A percentile compares a stretch with the other conserved stretches of the same genome.
phyloP scores from a whole-genome alignment of 2,329 filamentous ascomycete genomes.

The Aspergillus candidus region DNA sequence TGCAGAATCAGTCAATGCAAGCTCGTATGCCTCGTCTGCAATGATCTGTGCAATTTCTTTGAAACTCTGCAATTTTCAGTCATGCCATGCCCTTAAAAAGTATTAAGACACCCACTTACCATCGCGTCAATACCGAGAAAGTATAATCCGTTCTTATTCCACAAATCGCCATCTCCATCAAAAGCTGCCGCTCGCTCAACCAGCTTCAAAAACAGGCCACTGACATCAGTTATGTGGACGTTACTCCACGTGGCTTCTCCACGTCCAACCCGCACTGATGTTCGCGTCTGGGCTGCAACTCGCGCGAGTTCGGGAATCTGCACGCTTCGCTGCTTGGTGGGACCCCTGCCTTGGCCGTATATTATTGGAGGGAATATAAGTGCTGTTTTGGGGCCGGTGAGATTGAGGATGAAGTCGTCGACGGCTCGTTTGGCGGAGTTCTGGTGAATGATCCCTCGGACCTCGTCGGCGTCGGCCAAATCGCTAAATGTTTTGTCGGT shows the following conservation, averaged over 20 bases:
- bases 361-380: conserved; percentile 61
- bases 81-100: too few species aligned
- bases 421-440: conserved; percentile 55
- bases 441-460: conserved; percentile 25
- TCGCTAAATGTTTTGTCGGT: conserved; percentile 33
- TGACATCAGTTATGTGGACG: conserved; percentile 55
- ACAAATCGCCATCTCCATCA: conserved; percentile 20
- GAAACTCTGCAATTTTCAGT: conserved; percentile 17
- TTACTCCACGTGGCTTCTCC: conserved; percentile 55
- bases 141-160: conserved; percentile 39
- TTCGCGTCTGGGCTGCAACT: conserved; percentile 39
- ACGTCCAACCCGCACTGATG: conserved; percentile 48
- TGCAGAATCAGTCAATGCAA: conserved; percentile 15
- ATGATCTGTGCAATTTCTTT: conserved; percentile 18
- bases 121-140: conserved; percentile 21
- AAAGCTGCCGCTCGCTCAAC: conserved; percentile 38
- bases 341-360: conserved; percentile 48
- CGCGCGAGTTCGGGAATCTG: conserved; percentile 45
- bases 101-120: conserved; percentile 14
- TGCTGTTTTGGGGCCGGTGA: conserved; percentile 46
- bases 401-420: conserved; percentile 58
- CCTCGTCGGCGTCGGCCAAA: conserved; percentile 24
- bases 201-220: conserved; percentile 47
- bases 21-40: conserved; percentile 14
- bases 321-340: conserved; percentile 46